Evolutionary conservation across 2,329 filamentous ascomycete genomes (phyloP), one percentile per base, ranked within the genome.

Genomic region (Trichothecium sympodiale): DNA sequence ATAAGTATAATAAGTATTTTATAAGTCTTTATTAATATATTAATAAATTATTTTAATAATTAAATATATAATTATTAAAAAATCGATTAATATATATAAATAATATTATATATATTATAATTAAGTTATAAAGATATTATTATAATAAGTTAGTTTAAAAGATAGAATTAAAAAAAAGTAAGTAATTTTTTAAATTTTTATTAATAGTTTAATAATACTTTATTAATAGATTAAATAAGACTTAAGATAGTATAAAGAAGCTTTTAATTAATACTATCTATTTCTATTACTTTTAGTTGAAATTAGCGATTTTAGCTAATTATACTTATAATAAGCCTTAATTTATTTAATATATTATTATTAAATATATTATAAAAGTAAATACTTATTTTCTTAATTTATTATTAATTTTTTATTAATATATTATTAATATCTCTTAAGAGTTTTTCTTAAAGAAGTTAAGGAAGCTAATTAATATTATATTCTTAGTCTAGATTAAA

Each of bases 401-500:
- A n/a, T 15, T 18, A 10, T 18, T 18, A 23, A 14, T 33, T 27
- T 16, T 32, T 39, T 23, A 10, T 17, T 13, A 33, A 17, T 17
- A 4, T 33, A 33, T 33, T 3, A 10, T 17, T 33, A 33, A 3
- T 33, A 23, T 3, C n/a, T n/a, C n/a, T n/a, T n/a, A n/a, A n/a
- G n/a, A n/a, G n/a, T n/a, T n/a, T n/a, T n/a, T n/a, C n/a, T 33
- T 33, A 23, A 33, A 33, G 15, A 3, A 33, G 10, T 33, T 4
- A 10, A 33, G n/a, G n/a, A n/a, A n/a, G n/a, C n/a, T 33, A 33
- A 33, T 33, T 17, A 15, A 13, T 33, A 33, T 33, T 33, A 33
- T 33, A 10, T 33, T 15, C 23, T 33, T n/a, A n/a, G n/a, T n/a
- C n/a, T n/a, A n/a, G 23, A 4, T 33, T 33, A 10, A 33, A 23